Percentiles rank a stretch among this genome's conserved stretches.
Conservation (phyloP, 202 grass and related monocot species). For the Eragrostis tef region DNA sequence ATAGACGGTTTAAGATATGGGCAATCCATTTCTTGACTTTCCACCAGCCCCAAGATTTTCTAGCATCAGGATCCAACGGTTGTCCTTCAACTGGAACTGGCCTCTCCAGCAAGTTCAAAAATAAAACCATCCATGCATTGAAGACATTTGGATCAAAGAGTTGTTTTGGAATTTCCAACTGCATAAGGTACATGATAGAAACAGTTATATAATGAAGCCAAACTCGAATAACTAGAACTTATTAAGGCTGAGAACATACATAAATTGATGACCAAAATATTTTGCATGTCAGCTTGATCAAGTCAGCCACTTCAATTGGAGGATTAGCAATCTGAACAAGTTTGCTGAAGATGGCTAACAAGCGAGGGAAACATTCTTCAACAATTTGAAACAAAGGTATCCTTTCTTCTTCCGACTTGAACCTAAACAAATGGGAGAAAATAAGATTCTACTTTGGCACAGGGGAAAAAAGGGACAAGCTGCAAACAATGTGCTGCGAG, state of each 20-base stretch:
- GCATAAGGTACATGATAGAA: conserved; percentile 46
- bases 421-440: conserved; percentile 53
- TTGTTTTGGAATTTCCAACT: conserved; percentile 82
- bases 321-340: conserved; percentile 76
- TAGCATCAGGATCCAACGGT: conserved; percentile 66
- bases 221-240: conserved; percentile 17
- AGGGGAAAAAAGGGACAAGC: background rate
- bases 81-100: conserved; percentile 78
- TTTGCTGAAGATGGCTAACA: conserved; percentile 73
- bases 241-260: conserved; percentile 51
- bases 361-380: conserved; percentile 74
- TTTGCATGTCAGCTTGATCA: conserved; percentile 93
- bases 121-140: conserved; percentile 83
- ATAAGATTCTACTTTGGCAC: conserved; percentile 19
- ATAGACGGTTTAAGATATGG: conserved; percentile 86
- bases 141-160: conserved; percentile 68
- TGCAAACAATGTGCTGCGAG: background rate
- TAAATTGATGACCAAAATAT: conserved; percentile 97
- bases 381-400: conserved; percentile 77
- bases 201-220: background rate
- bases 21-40: conserved; percentile 94
- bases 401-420: conserved; percentile 88
- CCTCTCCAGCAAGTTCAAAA: conserved; percentile 77
- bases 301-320: conserved; percentile 77
- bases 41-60: conserved; percentile 94